These are phyloP conservation scores for Komagataella kurtzmanii DNA, from an alignment of 805 yeast species.

Conservation along the genomic window DNA sequence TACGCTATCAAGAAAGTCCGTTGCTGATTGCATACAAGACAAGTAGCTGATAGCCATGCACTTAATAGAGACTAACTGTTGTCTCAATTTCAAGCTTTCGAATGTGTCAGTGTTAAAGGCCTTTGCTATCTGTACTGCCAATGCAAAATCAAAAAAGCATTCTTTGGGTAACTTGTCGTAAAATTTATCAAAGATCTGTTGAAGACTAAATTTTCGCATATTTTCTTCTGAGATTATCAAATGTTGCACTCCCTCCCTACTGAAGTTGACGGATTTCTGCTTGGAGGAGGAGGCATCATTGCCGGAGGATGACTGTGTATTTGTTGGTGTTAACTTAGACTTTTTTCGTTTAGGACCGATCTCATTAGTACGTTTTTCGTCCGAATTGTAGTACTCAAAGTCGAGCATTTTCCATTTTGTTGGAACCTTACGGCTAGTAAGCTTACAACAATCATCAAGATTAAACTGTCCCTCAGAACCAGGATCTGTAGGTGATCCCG, in stretches of 20 bases:
- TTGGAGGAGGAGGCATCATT: slow-evolving; percentile 1
- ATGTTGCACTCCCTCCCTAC: slow-evolving; percentile 33
- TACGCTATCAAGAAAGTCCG: slow-evolving; percentile 47
- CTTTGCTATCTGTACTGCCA: slow-evolving; percentile 53
- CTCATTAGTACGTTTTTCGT: slow-evolving; percentile 9
- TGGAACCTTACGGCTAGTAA: slow-evolving; percentile 23
- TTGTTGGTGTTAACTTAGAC: slow-evolving; percentile 1
- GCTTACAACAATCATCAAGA: not conserved
- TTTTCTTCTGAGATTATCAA: slow-evolving; percentile 42
- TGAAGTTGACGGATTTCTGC: not conserved
- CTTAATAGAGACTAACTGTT: slow-evolving; percentile 46
- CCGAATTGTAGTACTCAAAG: slow-evolving; percentile 33
- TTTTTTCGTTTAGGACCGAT: slow-evolving; percentile 6
- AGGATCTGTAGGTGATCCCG: not conserved
- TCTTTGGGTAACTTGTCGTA: slow-evolving; percentile 42
- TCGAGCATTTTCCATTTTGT: slow-evolving; percentile 41
- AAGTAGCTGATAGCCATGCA: slow-evolving; percentile 55
- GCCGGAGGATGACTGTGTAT: not conserved
- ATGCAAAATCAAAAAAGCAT: slow-evolving; percentile 48
- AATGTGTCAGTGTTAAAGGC: slow-evolving; percentile 48
- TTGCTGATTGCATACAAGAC: slow-evolving; percentile 40
- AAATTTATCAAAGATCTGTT: slow-evolving; percentile 55
- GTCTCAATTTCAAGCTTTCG: slow-evolving; percentile 42
- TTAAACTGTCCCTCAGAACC: not conserved
- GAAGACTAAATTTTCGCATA: slow-evolving; percentile 36